phyloP scores from a whole-genome alignment of 177 flowering plant genomes.

The Vitis hybrid region DNA sequence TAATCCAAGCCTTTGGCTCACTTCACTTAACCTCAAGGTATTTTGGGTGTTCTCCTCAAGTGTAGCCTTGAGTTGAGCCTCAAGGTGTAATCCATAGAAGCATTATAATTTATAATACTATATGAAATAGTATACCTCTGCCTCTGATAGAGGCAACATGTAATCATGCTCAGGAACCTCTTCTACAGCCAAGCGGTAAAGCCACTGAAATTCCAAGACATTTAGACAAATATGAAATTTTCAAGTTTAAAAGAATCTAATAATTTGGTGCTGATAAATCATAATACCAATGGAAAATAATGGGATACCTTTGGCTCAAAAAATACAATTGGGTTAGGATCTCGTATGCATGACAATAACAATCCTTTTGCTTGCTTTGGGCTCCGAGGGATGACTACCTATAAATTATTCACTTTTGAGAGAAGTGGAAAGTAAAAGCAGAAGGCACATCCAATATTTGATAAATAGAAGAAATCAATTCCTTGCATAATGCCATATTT shows the following conservation, averaged over 20 bases:
- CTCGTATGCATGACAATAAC: slow-evolving; percentile 79
- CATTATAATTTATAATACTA: background rate
- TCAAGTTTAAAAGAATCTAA: background rate
- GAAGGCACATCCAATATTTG: too few species aligned
- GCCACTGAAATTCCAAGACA: slow-evolving; percentile 56
- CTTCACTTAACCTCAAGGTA: too few species aligned
- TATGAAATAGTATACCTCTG: slow-evolving; percentile 62
- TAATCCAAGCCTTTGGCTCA: too few species aligned
- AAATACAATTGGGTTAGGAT: slow-evolving; percentile 87
- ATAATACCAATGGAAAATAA: background rate
- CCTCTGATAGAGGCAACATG: slow-evolving; percentile 87
- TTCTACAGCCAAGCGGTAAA: slow-evolving; percentile 91
- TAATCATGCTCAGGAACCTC: slow-evolving; percentile 93
- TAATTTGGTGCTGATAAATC: background rate
- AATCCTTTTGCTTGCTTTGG: slow-evolving; percentile 91
- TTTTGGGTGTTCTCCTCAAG: too few species aligned
- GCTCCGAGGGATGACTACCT: slow-evolving; percentile 97
- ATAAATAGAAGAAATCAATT: background rate
- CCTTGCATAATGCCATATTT: too few species aligned
- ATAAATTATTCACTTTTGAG: slow-evolving; percentile 6
- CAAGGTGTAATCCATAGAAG: too few species aligned
- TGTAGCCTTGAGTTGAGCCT: too few species aligned
- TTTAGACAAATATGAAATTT: background rate
- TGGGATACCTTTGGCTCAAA: slow-evolving; percentile 87
- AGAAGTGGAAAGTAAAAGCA: slow-evolving; percentile 2